Evolutionary conservation across 352 stramenopile species (phyloP), one percentile per base, ranked within the genome.

Genomic region (Aphanomyces stellatus): DNA sequence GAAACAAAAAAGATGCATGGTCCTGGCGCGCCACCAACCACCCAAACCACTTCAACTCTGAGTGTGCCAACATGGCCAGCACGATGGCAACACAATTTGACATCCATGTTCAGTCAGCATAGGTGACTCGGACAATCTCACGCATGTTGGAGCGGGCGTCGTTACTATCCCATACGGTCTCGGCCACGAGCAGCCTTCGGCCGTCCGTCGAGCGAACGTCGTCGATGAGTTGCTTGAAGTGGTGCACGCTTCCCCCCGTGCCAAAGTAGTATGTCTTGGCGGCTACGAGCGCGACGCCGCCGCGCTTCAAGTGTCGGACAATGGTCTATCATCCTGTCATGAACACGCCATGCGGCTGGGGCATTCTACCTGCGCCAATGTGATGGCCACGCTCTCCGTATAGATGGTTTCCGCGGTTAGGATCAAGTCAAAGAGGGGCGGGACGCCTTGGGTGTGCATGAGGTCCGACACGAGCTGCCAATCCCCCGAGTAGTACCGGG

Each of bases 231-330:
- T 76, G 62, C 25, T 90, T 70, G 59, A 94, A 94, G 70, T 93
- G 80, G 72, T 94, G 82, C n/a, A 93, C 82, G 49, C 86, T 91
- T n/a, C 86, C 86, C 33, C 82, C 82, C 2, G 84, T 92, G 8
- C 86, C 86, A 67, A 94, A 94, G 69, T 93, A 94, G 55, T 94
- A 94, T 63, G 90, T 91, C 71, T 94, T 94, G 15, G 86, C 84
- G 0, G 84, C 84, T 13, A 94, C 78, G 6, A 93, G 72, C 27
- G 82, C 84, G 22, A 85, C 72, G 3, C 63, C 35, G n/a, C 25
- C 33, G 33, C 49, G 49, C 10, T 63, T 77, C 61, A 94, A 73
- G 66, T 92, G 84, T 4, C 76, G 74, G 67, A 89, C 89, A 69
- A 94, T 91, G 30, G 81, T 80, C 86, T 94, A 57, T 25, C 1